Evolutionary conservation across 1,284 basidiomycete genomes (phyloP).

Genomic region (Xerocomus minutiporus): DNA sequence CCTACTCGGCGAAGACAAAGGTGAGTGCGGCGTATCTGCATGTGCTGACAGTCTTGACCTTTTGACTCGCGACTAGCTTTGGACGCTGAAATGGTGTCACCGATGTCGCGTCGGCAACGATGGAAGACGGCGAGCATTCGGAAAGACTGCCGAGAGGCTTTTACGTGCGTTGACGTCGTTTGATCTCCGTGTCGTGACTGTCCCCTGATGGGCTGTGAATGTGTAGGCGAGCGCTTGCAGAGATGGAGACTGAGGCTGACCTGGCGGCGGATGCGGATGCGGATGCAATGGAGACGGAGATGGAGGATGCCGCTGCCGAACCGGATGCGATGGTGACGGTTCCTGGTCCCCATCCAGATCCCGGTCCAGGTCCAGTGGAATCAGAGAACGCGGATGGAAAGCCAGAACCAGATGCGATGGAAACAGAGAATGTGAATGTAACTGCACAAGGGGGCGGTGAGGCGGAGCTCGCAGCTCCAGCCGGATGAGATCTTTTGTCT

Average conservation of each 20-base stretch:
- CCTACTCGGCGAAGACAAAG: conserved; percentile 52
- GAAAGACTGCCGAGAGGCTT: conserved; percentile 47
- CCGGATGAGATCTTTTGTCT: conserved; percentile 2
- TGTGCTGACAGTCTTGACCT: not conserved
- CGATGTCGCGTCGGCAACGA: conserved; percentile 42
- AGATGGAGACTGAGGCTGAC: conserved; percentile 45
- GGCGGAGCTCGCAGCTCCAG: not conserved
- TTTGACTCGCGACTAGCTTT: conserved; percentile 35
- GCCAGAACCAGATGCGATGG: not conserved
- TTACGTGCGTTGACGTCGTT: conserved; percentile 34
- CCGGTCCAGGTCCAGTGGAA: not conserved
- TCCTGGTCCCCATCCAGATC: not conserved
- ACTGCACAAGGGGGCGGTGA: not conserved
- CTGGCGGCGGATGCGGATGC: conserved; percentile 4
- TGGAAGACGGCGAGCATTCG: conserved; percentile 45
- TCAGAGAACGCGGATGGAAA: not conserved
- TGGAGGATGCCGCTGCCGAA: conserved; percentile 7
- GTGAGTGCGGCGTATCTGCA: conserved; percentile 35
- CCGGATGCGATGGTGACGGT: not conserved
- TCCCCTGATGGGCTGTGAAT: not conserved
- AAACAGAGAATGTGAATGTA: not conserved
- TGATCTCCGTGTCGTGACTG: not conserved
- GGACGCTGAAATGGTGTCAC: conserved; percentile 47
- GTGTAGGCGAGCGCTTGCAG: conserved; percentile 41
- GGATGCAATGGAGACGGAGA: conserved; percentile 15